Evolutionary conservation across 495 filamentous ascomycete genomes (phyloP).

Genomic region (Talaromyces stipitatus): DNA sequence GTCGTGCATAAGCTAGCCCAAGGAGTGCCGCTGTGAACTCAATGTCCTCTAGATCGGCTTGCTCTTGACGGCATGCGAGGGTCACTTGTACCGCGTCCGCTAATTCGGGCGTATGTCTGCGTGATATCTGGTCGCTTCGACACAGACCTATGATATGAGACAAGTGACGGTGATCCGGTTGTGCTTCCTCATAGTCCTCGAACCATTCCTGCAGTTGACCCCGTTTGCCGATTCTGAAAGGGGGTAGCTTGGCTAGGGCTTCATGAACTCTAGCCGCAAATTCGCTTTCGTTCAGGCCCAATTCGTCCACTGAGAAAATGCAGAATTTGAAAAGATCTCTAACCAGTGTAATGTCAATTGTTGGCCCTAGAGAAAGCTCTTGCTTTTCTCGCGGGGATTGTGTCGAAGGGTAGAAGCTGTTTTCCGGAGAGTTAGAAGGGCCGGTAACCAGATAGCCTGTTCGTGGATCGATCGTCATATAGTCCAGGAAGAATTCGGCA

Average conservation of each 20-base stretch:
- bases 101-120: slow-evolving; percentile 15
- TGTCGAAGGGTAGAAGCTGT: slow-evolving; percentile 17
- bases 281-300: not conserved
- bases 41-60: slow-evolving; percentile 28
- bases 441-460: slow-evolving; percentile 21
- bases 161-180: slow-evolving; percentile 31
- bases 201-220: slow-evolving; percentile 34
- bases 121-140: slow-evolving; percentile 19
- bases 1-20: slow-evolving; percentile 16
- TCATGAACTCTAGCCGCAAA: too few relatives aligned
- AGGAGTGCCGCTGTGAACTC: slow-evolving; percentile 10
- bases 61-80: slow-evolving; percentile 24
- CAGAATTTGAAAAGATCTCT: not conserved
- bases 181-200: slow-evolving; percentile 26
- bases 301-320: not conserved
- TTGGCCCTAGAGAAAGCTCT: not conserved
- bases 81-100: slow-evolving; percentile 13
- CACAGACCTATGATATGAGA: slow-evolving; percentile 26
- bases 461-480: slow-evolving; percentile 19
- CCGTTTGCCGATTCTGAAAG: slow-evolving; percentile 15
- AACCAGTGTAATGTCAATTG: not conserved
- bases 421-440: slow-evolving; percentile 34
- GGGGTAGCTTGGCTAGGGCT: slow-evolving; percentile 11
- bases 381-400: not conserved
- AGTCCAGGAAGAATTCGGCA: slow-evolving; percentile 14